These are phyloP conservation scores for Coccomyxa subellipsoidea DNA, from an alignment of 163 green algal genomes.

Conservation along the genomic window DNA sequence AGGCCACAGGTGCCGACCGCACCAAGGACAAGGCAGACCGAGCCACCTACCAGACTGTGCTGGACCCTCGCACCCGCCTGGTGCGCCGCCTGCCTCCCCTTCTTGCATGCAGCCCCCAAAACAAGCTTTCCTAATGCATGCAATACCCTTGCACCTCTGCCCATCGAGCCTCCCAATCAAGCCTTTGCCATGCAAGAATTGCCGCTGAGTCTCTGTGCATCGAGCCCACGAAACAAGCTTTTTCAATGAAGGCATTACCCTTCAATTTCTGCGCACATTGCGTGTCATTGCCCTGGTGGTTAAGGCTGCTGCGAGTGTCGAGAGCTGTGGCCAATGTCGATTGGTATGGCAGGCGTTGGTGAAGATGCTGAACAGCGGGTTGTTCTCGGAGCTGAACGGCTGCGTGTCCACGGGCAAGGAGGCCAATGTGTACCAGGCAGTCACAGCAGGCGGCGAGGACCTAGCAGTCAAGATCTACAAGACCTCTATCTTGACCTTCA, in stretches of 20 bases:
- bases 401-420: slow-evolving; percentile 96
- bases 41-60: slow-evolving; percentile 89
- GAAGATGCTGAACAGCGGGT: slow-evolving; percentile 95
- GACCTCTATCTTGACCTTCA: slow-evolving; percentile 98
- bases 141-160: too few species aligned
- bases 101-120: too few species aligned
- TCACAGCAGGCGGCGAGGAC: slow-evolving; percentile 46
- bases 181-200: too few species aligned
- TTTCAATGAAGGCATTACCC: too few species aligned
- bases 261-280: too few species aligned
- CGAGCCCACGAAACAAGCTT: too few species aligned
- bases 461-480: slow-evolving; percentile 99
- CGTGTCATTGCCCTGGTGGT: too few species aligned
- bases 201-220: too few species aligned
- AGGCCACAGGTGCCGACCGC: slow-evolving; percentile 20
- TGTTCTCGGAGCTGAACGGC: slow-evolving; percentile 93
- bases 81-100: slow-evolving; percentile 28
- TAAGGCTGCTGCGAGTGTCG: background rate
- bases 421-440: slow-evolving; percentile 98
- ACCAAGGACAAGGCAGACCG: slow-evolving; percentile 77
- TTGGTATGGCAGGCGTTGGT: slow-evolving; percentile 78
- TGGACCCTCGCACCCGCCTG: slow-evolving; percentile 93
- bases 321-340: background rate
- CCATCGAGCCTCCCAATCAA: too few species aligned
- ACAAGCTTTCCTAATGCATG: too few species aligned